phyloP scores from a whole-genome alignment of 2,329 filamentous ascomycete genomes.

The Tolypocladium tundrense region DNA sequence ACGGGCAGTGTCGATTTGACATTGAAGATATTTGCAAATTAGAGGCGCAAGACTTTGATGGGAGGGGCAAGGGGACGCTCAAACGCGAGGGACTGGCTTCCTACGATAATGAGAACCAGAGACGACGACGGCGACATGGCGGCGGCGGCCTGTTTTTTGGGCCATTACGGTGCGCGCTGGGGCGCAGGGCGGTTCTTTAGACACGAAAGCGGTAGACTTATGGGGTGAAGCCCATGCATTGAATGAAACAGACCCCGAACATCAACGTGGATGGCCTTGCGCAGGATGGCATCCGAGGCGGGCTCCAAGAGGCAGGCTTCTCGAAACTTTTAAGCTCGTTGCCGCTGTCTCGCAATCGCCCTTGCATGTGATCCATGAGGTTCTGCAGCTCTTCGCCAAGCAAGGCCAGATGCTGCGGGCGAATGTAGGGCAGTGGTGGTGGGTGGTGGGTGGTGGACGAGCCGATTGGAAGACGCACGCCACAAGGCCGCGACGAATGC shows the following conservation, averaged over 20 bases:
- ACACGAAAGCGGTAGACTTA: not conserved
- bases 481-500: not conserved
- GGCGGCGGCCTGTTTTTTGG: not conserved
- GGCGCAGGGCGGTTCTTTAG: not conserved
- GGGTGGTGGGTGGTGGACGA: not conserved
- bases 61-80: not conserved
- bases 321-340: not conserved
- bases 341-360: not conserved
- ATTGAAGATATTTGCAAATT: slow-evolving; percentile 66
- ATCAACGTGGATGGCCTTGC: not conserved
- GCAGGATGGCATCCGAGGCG: too few species aligned
- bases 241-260: not conserved
- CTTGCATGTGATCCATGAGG: not conserved
- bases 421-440: too few species aligned
- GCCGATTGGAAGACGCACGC: not conserved
- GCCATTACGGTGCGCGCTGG: not conserved
- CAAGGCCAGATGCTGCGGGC: not conserved
- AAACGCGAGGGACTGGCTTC: not conserved
- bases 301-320: not conserved
- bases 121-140: not conserved
- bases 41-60: slow-evolving; percentile 1
- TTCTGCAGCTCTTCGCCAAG: not conserved
- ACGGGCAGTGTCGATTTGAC: slow-evolving; percentile 78
- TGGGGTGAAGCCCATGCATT: not conserved
- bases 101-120: not conserved